Percentiles rank a stretch among this genome's conserved stretches.
These are phyloP conservation scores for Dionaea muscipula DNA, from an alignment of 179 eudicot genomes.

Conservation along the genomic window DNA sequence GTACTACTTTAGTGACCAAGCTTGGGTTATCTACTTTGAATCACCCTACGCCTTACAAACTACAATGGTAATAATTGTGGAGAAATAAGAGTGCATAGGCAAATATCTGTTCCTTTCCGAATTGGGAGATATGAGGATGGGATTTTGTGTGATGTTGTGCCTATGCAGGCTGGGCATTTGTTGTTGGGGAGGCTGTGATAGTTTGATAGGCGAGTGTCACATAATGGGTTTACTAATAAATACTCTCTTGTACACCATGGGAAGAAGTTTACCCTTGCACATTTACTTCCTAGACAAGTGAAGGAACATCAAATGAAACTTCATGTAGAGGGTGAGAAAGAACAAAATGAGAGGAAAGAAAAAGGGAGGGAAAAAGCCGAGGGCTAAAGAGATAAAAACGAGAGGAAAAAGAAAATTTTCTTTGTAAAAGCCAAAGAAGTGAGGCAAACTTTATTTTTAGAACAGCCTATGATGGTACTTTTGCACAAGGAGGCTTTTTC, in stretches of 20 bases:
- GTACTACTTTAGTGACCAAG: neutral
- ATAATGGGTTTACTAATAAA: neutral
- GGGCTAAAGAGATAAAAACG: neutral
- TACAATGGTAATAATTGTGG: too few species aligned
- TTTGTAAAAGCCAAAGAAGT: too few species aligned
- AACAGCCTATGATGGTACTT: too few species aligned
- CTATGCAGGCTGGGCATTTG: too few species aligned
- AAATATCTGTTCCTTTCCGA: neutral
- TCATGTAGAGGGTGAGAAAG: neutral
- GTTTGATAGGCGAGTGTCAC: neutral
- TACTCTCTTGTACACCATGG: neutral
- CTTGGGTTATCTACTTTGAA: neutral
- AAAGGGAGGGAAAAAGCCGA: too few species aligned
- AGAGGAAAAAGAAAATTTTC: neutral
- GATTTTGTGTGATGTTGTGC: too few species aligned
- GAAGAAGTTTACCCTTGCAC: neutral
- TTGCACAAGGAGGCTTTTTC: too few species aligned
- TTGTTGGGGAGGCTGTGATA: slow-evolving; percentile 7
- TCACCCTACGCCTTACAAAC: neutral
- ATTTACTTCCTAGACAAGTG: neutral
- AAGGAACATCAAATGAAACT: too few species aligned
- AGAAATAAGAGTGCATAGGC: neutral
- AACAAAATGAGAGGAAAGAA: too few species aligned
- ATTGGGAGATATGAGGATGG: slow-evolving; percentile 6
- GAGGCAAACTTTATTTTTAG: too few species aligned